Evolutionary conservation across 75 land plant genomes (phyloP).

Genomic region (Larix kaempferi): DNA sequence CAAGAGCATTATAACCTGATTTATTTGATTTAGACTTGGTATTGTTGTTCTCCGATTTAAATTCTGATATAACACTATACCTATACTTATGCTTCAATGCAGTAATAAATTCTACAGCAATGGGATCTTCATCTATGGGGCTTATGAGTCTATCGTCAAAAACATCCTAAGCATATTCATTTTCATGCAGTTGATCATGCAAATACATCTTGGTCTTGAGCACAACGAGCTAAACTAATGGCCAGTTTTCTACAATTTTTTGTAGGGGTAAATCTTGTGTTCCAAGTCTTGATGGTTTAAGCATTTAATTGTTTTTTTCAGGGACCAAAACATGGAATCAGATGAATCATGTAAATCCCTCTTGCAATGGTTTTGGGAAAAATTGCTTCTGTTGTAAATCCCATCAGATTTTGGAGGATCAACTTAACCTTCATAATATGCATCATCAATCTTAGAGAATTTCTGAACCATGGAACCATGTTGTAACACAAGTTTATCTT

Average conservation of each 20-base stretch:
- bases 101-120: conserved; percentile 62
- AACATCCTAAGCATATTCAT: too few relatives aligned
- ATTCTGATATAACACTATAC: conserved; percentile 17
- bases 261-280: conserved; percentile 63
- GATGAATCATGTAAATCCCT: neutral
- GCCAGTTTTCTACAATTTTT: conserved; percentile 59
- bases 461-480: neutral
- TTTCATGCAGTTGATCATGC: too few relatives aligned
- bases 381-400: neutral
- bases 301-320: conserved; percentile 11
- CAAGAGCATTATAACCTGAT: neutral
- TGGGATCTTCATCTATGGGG: conserved; percentile 38
- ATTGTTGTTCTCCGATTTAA: conserved; percentile 12
- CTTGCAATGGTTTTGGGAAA: neutral
- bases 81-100: conserved; percentile 26
- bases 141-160: conserved; percentile 13
- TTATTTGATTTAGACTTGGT: neutral
- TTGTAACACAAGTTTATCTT: neutral
- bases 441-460: neutral
- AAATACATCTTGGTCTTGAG: too few relatives aligned
- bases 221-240: too few relatives aligned
- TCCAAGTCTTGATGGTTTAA: conserved; percentile 51
- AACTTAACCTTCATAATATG: neutral
- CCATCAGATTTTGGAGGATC: too few relatives aligned
- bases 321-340: neutral